phyloP scores from a whole-genome alignment of 768 basidiomycete genomes.

The Hortiboletus campestris region DNA sequence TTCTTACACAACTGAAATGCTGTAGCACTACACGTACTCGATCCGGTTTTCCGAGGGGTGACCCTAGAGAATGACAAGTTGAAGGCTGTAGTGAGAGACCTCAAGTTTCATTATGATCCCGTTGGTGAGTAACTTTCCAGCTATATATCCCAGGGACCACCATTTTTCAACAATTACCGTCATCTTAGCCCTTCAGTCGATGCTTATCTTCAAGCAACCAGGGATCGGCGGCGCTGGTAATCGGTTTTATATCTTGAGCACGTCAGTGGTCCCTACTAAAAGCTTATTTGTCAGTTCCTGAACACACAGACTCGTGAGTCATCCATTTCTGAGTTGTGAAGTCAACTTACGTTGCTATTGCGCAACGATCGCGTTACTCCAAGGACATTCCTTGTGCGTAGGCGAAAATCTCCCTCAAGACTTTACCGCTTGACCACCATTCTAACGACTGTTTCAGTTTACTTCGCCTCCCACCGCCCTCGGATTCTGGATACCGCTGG shows the following conservation, averaged over 20 bases:
- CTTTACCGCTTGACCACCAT: neutral
- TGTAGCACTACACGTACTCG: slow-evolving; percentile 81
- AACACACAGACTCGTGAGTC: slow-evolving; percentile 91
- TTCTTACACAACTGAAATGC: neutral
- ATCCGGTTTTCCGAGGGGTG: slow-evolving; percentile 73
- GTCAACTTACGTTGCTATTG: neutral
- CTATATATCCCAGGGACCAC: neutral
- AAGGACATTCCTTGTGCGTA: slow-evolving; percentile 72
- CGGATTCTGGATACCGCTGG: slow-evolving; percentile 96
- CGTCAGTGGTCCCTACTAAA: neutral
- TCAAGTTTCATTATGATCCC: slow-evolving; percentile 84
- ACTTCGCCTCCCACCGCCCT: slow-evolving; percentile 89
- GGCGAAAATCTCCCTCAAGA: neutral
- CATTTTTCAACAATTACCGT: neutral
- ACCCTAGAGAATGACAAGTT: slow-evolving; percentile 80
- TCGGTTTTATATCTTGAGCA: slow-evolving; percentile 7
- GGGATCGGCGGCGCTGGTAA: slow-evolving; percentile 90
- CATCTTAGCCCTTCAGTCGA: slow-evolving; percentile 75
- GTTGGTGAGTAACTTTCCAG: slow-evolving; percentile 49
- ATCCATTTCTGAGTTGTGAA: neutral
- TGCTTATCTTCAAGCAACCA: slow-evolving; percentile 95
- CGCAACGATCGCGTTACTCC: neutral
- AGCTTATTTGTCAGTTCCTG: slow-evolving; percentile 54
- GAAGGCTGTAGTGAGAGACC: slow-evolving; percentile 65
- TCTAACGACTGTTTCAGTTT: slow-evolving; percentile 53